These are phyloP conservation scores for Chaetomiaceae sp. DNA, from an alignment of 2,329 filamentous ascomycete genomes.

Conservation along the genomic window DNA sequence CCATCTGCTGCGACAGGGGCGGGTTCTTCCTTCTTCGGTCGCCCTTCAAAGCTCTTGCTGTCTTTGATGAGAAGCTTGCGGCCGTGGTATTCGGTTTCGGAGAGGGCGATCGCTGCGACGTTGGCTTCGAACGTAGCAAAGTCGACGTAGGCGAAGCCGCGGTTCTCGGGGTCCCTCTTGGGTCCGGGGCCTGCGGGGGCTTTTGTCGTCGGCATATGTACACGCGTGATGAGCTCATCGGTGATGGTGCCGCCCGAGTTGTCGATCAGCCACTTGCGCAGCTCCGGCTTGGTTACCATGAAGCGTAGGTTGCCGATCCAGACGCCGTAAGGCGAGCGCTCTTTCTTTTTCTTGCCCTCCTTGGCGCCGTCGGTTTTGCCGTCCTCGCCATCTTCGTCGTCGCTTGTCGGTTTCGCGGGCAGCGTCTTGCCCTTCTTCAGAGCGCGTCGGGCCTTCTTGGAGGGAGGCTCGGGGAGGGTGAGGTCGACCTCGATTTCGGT, in stretches of 20 bases:
- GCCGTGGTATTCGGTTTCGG: constrained; percentile 73
- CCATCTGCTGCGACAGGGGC: constrained; percentile 26
- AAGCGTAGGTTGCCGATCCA: constrained; percentile 98
- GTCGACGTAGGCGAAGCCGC: constrained; percentile 95
- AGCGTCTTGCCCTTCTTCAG: constrained; percentile 76
- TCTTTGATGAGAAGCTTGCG: constrained; percentile 91
- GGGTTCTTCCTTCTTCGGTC: constrained; percentile 62
- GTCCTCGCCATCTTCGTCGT: constrained; percentile 37
- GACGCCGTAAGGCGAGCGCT: constrained; percentile 75
- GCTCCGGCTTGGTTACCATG: constrained; percentile 65
- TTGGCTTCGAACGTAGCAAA: constrained; percentile 68
- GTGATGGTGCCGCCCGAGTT: constrained; percentile 63
- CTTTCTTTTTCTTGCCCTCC: constrained; percentile 42
- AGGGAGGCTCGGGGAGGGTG: constrained; percentile 83
- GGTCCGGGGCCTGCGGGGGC: constrained; percentile 25
- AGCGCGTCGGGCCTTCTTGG: constrained; percentile 85
- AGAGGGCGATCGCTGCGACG: constrained; percentile 74
- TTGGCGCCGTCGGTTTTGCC: constrained; percentile 34
- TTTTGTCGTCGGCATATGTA: constrained; percentile 69
- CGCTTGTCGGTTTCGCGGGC: constrained; percentile 41
- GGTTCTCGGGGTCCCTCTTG: constrained; percentile 61
- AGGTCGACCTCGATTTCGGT: constrained; percentile 88
- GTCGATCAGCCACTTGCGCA: constrained; percentile 75
- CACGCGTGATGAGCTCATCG: constrained; percentile 70
- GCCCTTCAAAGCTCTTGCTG: constrained; percentile 82